Evolutionary conservation across 2,329 filamentous ascomycete species (phyloP).

Genomic region (Colletotrichum sansevieriae): DNA sequence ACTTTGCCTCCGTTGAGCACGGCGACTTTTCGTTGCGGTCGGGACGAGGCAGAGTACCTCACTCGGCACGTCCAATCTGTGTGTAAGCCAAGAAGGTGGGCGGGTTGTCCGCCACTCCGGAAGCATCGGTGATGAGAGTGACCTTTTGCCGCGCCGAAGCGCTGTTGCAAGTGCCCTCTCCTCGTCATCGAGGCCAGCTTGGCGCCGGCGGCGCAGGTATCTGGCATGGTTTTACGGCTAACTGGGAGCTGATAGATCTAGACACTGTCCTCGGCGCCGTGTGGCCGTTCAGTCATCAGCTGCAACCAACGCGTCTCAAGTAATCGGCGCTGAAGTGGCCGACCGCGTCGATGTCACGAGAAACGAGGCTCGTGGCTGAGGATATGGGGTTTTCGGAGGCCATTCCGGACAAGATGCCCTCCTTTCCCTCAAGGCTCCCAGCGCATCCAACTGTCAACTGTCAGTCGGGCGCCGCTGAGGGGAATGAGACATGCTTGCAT

Average conservation of each 20-base stretch:
- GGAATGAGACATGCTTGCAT: constrained; percentile 32
- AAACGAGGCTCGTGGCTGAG: constrained; percentile 16
- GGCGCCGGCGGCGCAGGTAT: constrained; percentile 16
- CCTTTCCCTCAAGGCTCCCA: neutral
- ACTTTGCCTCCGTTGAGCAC: constrained; percentile 27
- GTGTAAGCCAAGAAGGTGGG: constrained; percentile 9
- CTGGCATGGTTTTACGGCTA: constrained; percentile 13
- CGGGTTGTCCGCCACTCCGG: constrained; percentile 17
- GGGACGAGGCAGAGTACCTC: neutral
- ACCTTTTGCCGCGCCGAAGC: constrained; percentile 12
- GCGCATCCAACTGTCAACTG: neutral
- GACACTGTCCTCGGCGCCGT: constrained; percentile 8
- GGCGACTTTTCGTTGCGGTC: neutral
- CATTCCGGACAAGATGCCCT: constrained; percentile 6
- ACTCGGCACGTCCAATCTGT: neutral
- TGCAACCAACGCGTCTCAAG: neutral
- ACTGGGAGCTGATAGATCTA: constrained; percentile 11
- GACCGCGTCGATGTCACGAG: neutral
- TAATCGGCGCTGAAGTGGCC: constrained; percentile 4
- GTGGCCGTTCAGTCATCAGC: constrained; percentile 11
- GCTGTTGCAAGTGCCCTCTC: neutral
- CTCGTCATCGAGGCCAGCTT: constrained; percentile 5
- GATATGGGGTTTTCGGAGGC: constrained; percentile 18
- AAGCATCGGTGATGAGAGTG: constrained; percentile 30
- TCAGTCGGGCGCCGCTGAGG: constrained; percentile 8